These are phyloP conservation scores for Brettanomyces nanus DNA, from an alignment of 805 yeast genomes.

Conservation along the genomic window DNA sequence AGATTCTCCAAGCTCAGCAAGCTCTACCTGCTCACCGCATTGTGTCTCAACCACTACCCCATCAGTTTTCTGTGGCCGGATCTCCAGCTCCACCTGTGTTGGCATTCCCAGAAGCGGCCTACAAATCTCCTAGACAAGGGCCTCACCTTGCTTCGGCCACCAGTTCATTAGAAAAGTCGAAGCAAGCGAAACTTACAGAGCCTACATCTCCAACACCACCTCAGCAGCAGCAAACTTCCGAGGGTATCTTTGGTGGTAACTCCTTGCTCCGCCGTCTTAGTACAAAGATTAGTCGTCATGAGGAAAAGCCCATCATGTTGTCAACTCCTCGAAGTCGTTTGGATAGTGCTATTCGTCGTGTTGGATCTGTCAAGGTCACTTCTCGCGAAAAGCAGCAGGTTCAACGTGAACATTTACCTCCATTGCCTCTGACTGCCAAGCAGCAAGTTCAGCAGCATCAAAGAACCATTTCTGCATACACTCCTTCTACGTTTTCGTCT, in stretches of 20 bases:
- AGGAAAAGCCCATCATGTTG: background rate
- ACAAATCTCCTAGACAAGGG: slow-evolving; percentile 28
- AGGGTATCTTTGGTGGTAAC: slow-evolving; percentile 14
- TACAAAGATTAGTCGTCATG: slow-evolving; percentile 12
- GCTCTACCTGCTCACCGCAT: slow-evolving; percentile 10
- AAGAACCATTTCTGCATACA: slow-evolving; percentile 31
- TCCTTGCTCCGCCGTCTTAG: slow-evolving; percentile 28
- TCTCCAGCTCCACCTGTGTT: slow-evolving; percentile 23
- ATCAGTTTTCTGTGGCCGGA: slow-evolving; percentile 5
- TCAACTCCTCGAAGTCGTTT: background rate
- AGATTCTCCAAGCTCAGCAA: background rate
- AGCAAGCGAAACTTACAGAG: slow-evolving; percentile 7
- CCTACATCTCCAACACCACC: slow-evolving; percentile 8
- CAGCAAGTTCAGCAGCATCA: slow-evolving; percentile 25
- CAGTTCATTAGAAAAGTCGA: slow-evolving; percentile 7
- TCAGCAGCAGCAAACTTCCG: slow-evolving; percentile 11
- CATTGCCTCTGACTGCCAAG: slow-evolving; percentile 21
- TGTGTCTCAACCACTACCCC: slow-evolving; percentile 21
- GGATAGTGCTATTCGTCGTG: slow-evolving; percentile 38
- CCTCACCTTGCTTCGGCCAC: slow-evolving; percentile 15
- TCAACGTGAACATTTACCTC: slow-evolving; percentile 17
- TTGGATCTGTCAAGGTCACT: slow-evolving; percentile 54
- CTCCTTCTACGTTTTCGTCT: slow-evolving; percentile 22
- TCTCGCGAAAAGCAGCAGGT: slow-evolving; percentile 40
- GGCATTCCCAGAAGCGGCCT: slow-evolving; percentile 34